Conservation (phyloP, 768 basidiomycete genomes). For the Stropharia rugosoannulata region DNA sequence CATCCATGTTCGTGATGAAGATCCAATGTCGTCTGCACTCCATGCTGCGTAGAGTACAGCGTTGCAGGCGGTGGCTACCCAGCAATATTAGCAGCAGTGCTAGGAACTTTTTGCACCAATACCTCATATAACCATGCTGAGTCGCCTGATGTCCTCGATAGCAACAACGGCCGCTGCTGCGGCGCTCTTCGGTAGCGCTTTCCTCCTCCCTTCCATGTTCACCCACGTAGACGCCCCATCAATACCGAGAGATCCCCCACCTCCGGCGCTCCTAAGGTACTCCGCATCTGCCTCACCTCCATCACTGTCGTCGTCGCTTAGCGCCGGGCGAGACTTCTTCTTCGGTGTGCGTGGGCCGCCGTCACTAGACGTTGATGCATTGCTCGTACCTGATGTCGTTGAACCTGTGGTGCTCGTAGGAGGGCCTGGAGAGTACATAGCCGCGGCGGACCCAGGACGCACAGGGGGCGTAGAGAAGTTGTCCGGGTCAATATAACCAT, state of each 20-base stretch:
- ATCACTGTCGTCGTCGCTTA: constrained; percentile 58
- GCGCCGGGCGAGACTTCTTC: constrained; percentile 52
- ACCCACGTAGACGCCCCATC: constrained; percentile 39
- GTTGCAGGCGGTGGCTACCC: no score
- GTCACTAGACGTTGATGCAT: constrained; percentile 17
- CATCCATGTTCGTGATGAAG: background rate
- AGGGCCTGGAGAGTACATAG: constrained; percentile 31
- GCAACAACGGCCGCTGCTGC: constrained; percentile 31
- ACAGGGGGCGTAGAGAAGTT: constrained; percentile 35
- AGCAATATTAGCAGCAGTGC: no score
- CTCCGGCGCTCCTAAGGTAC: constrained; percentile 35
- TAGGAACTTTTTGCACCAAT: no score
- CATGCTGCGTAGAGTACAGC: no score
- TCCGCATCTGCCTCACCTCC: constrained; percentile 72
- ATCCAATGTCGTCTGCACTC: background rate
- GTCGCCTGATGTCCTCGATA: constrained; percentile 57
- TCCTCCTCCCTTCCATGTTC: constrained; percentile 57
- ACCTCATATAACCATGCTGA: constrained; percentile 63
- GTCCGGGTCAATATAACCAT: constrained; percentile 29
- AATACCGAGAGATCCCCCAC: background rate
- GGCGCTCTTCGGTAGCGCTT: constrained; percentile 32
- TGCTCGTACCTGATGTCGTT: constrained; percentile 23
- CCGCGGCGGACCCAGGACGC: constrained; percentile 31
- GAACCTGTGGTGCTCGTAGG: constrained; percentile 27
- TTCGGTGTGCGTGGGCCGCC: constrained; percentile 30